Conservation (phyloP, 2,329 filamentous ascomycete species). For the Colletotrichum aenigma region DNA sequence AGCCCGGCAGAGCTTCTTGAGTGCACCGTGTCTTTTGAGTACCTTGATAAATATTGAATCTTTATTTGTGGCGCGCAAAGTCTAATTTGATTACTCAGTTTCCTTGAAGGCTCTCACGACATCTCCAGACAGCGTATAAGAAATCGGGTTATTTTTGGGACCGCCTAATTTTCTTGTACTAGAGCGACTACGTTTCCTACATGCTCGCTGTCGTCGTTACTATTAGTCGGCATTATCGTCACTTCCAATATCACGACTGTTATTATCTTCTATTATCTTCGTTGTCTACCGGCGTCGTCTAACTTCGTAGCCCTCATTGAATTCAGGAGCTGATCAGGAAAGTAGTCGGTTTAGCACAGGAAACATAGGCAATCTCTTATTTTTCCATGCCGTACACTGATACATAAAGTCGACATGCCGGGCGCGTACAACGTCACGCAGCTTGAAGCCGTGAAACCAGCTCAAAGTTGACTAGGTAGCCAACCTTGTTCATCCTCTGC, state of each 20-base stretch:
- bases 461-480: background rate
- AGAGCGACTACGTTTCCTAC: background rate
- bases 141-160: background rate
- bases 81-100: background rate
- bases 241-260: no score
- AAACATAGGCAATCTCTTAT: fast-evolving
- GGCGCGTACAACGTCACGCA: background rate
- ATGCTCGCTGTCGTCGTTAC: background rate
- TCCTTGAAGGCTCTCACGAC: background rate
- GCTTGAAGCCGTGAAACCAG: background rate
- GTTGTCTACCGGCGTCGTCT: no score
- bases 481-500: background rate
- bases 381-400: background rate
- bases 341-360: background rate
- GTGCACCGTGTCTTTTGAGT: background rate
- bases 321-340: fast-evolving
- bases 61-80: background rate
- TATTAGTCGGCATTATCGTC: no score
- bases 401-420: background rate
- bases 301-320: no score
- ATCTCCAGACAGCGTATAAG: fast-evolving
- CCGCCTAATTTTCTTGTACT: no score
- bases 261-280: no score
- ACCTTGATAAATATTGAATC: background rate
- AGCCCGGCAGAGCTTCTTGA: background rate